phyloP scores from a whole-genome alignment of 1,139 yeast species.

The Taiozyma sp. region DNA sequence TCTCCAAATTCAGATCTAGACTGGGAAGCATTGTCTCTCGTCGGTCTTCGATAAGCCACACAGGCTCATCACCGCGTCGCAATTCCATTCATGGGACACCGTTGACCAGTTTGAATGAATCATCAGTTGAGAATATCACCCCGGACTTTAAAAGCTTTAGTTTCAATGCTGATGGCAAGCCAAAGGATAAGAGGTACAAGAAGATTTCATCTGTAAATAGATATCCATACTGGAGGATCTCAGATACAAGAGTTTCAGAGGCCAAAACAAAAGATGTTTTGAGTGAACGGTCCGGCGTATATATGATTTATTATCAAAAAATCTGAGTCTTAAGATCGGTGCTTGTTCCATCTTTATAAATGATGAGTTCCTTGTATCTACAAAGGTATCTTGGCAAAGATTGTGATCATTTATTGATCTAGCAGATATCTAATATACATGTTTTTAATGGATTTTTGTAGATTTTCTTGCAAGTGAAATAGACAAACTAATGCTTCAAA shows the following conservation, averaged over 20 bases:
- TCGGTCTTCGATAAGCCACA: constrained; percentile 15
- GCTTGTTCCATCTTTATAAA: background rate
- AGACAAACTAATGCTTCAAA: no score
- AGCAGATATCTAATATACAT: no score
- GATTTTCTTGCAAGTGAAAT: no score
- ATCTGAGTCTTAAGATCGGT: constrained; percentile 1
- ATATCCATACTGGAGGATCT: constrained; percentile 81
- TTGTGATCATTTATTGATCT: no score
- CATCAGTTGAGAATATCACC: background rate
- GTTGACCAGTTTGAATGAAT: background rate
- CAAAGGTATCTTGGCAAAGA: no score
- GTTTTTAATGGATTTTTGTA: no score
- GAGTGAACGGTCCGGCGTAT: constrained; percentile 68
- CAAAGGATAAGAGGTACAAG: constrained; percentile 19
- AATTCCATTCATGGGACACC: constrained; percentile 7
- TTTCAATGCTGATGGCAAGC: background rate
- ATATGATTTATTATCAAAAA: constrained; percentile 74
- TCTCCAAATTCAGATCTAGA: constrained; percentile 18
- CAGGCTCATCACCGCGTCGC: constrained; percentile 12
- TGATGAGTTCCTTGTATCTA: no score
- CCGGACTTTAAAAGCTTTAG: background rate
- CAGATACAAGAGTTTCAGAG: constrained; percentile 70
- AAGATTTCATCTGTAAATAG: constrained; percentile 50
- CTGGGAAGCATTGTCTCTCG: constrained; percentile 23
- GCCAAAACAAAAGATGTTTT: constrained; percentile 56